These are phyloP conservation scores for Colletotrichum cereale DNA, from an alignment of 2,329 filamentous ascomycete species.

Conservation along the genomic window DNA sequence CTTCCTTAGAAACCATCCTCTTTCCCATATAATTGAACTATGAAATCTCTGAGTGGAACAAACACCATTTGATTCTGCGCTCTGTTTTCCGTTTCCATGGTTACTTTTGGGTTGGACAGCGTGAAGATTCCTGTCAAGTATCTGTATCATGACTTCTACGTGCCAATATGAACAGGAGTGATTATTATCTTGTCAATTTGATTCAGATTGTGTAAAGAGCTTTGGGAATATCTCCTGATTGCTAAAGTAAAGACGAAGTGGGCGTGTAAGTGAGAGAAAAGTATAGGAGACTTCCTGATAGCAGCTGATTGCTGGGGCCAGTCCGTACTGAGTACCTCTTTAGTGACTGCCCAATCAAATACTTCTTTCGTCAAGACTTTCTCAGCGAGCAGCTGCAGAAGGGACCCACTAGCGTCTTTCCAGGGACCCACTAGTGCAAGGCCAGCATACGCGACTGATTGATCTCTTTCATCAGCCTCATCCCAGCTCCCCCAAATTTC, in stretches of 20 bases:
- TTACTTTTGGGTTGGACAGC: neutral
- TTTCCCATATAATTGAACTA: too few relatives aligned
- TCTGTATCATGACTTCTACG: neutral
- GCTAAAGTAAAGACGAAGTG: neutral
- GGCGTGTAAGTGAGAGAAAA: constrained; percentile 2
- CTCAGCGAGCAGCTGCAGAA: constrained; percentile 14
- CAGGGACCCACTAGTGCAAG: constrained; percentile 28
- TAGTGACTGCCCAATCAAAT: constrained; percentile 17
- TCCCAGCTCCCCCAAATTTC: constrained; percentile 31
- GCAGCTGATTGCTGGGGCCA: fast-evolving
- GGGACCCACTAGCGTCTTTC: constrained; percentile 14
- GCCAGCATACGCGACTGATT: constrained; percentile 35
- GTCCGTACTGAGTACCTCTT: neutral
- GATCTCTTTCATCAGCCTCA: constrained; percentile 39
- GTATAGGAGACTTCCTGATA: neutral
- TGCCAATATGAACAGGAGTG: neutral
- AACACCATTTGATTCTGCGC: too few relatives aligned
- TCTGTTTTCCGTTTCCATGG: neutral
- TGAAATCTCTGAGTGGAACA: neutral
- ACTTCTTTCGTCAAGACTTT: neutral
- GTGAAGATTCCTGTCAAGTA: neutral
- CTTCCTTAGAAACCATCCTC: neutral
- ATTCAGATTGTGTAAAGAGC: neutral
- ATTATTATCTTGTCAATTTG: neutral
- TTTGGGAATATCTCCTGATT: neutral